A percentile compares a stretch with the other conserved stretches of the same genome.
Evolutionary conservation across 1,284 basidiomycete species (phyloP).

Genomic region (Ustilago hordei): DNA sequence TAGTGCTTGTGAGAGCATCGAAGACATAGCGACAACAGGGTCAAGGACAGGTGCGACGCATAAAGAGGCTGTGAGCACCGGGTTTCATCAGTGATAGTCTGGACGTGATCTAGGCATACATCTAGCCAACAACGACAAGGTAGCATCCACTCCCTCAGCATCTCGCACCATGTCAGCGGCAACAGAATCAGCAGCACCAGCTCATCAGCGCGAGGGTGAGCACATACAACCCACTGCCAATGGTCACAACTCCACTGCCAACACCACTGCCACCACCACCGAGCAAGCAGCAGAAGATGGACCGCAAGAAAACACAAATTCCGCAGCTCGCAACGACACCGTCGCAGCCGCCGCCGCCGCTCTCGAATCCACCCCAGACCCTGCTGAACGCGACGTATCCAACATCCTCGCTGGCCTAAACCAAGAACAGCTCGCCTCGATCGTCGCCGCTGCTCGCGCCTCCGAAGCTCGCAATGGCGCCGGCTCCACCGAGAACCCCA

Average conservation of each 20-base stretch:
- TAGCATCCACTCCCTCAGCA: constrained; percentile 1
- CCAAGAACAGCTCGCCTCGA: constrained; percentile 63
- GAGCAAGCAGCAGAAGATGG: neutral
- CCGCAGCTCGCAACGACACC: constrained; percentile 3
- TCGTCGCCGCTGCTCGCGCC: constrained; percentile 61
- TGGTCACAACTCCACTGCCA: constrained; percentile 2
- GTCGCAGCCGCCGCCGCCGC: constrained; percentile 11
- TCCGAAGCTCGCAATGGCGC: constrained; percentile 32
- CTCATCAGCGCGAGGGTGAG: neutral
- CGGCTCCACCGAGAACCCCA: neutral
- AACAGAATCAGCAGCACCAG: constrained; percentile 13
- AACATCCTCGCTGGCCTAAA: constrained; percentile 61
- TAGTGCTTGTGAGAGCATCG: neutral
- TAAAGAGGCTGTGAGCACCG: neutral
- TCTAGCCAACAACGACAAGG: neutral
- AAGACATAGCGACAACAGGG: neutral
- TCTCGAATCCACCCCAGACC: constrained; percentile 14
- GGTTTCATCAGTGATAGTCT: neutral
- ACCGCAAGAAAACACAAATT: neutral
- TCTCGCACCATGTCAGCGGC: constrained; percentile 16
- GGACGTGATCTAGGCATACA: neutral
- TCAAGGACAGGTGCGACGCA: neutral
- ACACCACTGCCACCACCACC: neutral
- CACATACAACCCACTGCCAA: neutral
- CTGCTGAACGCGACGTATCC: constrained; percentile 54